These are phyloP conservation scores for Dothiorella sarmentorum DNA, from an alignment of 2,329 filamentous ascomycete genomes.

Conservation along the genomic window DNA sequence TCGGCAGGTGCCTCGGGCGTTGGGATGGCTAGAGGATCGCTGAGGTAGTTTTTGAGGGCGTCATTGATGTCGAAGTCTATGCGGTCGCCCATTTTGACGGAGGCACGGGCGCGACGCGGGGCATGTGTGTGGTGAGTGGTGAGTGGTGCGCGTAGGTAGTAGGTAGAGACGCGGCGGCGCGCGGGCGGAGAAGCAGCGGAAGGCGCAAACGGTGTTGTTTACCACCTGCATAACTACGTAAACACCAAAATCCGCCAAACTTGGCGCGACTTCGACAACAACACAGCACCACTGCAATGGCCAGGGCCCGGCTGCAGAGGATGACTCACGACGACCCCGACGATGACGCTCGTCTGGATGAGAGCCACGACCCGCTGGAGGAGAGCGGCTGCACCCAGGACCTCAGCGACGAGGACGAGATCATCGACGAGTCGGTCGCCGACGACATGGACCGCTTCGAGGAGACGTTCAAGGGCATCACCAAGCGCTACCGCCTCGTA, in stretches of 20 bases:
- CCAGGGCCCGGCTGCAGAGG: not conserved
- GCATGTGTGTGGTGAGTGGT: constrained; percentile 21
- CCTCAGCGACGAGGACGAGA: constrained; percentile 48
- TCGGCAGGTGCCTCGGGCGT: constrained; percentile 82
- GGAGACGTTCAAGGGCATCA: constrained; percentile 77
- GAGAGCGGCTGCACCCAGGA: constrained; percentile 49
- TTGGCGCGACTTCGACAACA: not conserved
- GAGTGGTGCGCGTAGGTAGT: constrained; percentile 24
- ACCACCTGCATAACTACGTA: too few relatives aligned
- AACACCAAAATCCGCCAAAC: not conserved
- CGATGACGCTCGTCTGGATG: constrained; percentile 35
- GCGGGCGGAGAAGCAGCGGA: constrained; percentile 21
- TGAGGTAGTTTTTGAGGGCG: constrained; percentile 94
- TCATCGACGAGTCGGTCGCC: constrained; percentile 65
- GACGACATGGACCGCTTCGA: constrained; percentile 78
- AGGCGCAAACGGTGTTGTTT: constrained; percentile 6
- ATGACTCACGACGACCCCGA: not conserved
- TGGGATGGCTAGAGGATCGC: constrained; percentile 77
- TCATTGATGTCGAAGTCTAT: constrained; percentile 94
- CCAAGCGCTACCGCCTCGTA: constrained; percentile 79
- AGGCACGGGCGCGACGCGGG: constrained; percentile 20
- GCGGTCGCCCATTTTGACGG: constrained; percentile 59
- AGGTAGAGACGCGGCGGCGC: constrained; percentile 6
- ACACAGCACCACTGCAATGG: too few relatives aligned
- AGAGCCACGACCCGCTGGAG: constrained; percentile 48